Percentiles rank a stretch among this genome's conserved stretches.
Evolutionary conservation across 495 filamentous ascomycete genomes (phyloP).

Genomic region (Penicillium bovifimosum): DNA sequence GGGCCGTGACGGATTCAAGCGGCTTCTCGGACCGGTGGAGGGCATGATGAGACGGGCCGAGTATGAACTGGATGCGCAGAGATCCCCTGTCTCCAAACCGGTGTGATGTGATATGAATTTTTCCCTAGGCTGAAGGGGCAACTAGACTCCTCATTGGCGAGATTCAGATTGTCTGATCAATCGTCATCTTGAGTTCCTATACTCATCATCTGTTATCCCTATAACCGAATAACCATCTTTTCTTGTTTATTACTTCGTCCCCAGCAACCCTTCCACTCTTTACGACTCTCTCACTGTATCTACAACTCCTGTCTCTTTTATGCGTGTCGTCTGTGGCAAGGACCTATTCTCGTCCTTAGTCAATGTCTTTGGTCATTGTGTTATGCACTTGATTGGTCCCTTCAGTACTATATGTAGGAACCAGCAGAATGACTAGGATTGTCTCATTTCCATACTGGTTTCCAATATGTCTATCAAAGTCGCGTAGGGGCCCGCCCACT

Average conservation of each 20-base stretch:
- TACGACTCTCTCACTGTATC: constrained; percentile 24
- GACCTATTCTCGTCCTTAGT: constrained; percentile 23
- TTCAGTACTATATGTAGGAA: constrained; percentile 7
- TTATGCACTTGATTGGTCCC: not conserved
- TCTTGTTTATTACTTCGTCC: not conserved
- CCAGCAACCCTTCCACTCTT: constrained; percentile 15
- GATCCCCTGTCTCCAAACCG: constrained; percentile 23
- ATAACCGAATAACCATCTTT: constrained; percentile 1
- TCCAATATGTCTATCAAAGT: not conserved
- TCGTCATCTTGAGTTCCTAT: not conserved
- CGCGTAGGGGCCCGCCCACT: not conserved
- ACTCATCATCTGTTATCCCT: not conserved
- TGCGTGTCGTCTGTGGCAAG: constrained; percentile 11
- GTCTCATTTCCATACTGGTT: not conserved
- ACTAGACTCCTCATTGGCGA: constrained; percentile 1
- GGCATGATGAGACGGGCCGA: constrained; percentile 88
- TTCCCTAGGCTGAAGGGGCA: not conserved
- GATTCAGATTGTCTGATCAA: not conserved
- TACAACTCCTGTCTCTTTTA: constrained; percentile 18
- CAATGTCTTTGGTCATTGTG: constrained; percentile 11
- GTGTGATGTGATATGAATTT: constrained; percentile 21
- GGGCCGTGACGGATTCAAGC: constrained; percentile 90
- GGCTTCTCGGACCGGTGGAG: constrained; percentile 87
- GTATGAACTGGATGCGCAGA: constrained; percentile 34
- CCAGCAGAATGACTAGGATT: constrained; percentile 20